These are phyloP conservation scores for Zygosaccharomyces sapae DNA, from an alignment of 1,139 yeast species.

Conservation along the genomic window DNA sequence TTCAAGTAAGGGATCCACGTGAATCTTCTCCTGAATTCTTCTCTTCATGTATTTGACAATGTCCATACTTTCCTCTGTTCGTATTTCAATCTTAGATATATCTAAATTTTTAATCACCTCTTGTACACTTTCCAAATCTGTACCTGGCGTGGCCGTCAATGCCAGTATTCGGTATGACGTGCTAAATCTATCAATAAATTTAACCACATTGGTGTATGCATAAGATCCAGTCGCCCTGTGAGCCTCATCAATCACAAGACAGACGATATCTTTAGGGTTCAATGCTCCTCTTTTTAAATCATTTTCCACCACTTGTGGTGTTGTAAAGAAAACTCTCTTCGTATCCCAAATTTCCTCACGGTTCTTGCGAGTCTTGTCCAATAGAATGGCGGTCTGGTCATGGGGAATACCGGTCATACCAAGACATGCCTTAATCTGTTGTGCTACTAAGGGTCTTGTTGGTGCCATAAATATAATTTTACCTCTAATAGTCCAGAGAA, in stretches of 20 bases:
- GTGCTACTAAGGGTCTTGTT: conserved; percentile 94
- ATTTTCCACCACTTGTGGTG: conserved; percentile 95
- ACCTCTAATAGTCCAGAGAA: conserved; percentile 73
- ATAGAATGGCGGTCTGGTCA: conserved; percentile 69
- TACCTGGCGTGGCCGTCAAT: conserved; percentile 92
- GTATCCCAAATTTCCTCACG: conserved; percentile 71
- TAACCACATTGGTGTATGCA: conserved; percentile 79
- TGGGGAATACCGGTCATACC: conserved; percentile 82
- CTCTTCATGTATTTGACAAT: conserved; percentile 72
- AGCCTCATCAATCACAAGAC: conserved; percentile 91
- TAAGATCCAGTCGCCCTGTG: conserved; percentile 90
- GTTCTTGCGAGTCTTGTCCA: conserved; percentile 64
- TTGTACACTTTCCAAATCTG: conserved; percentile 85
- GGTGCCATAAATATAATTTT: conserved; percentile 95
- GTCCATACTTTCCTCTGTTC: conserved; percentile 83
- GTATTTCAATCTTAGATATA: conserved; percentile 74
- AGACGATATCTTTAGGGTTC: conserved; percentile 68
- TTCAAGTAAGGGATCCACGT: conserved; percentile 51
- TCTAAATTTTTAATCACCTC: conserved; percentile 67
- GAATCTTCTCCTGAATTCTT: conserved; percentile 58
- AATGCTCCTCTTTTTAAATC: conserved; percentile 73
- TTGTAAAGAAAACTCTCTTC: conserved; percentile 82
- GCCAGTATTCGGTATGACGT: conserved; percentile 72
- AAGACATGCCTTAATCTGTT: conserved; percentile 90
- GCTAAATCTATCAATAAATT: conserved; percentile 59